Evolutionary conservation across 2,329 filamentous ascomycete genomes (phyloP).

Genomic region (Neoarthrinium moseri): DNA sequence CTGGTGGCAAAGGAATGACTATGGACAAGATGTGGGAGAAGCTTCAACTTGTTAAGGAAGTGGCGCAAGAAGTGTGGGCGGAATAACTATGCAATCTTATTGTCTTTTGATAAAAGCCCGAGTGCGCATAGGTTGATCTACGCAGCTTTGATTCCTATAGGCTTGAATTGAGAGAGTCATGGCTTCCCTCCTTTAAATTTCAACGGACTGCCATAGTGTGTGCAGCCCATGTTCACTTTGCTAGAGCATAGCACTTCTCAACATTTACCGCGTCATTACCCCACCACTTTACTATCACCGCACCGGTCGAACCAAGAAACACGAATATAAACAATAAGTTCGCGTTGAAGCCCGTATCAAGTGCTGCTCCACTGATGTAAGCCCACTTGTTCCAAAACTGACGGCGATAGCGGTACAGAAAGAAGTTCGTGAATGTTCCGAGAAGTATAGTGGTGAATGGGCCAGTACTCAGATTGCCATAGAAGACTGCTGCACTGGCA

Average conservation of each 20-base stretch:
- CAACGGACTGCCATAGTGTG: no score
- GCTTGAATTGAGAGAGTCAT: no score
- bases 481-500: slow-evolving; percentile 52
- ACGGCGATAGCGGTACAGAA: slow-evolving; percentile 54
- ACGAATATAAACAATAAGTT: slow-evolving; percentile 62
- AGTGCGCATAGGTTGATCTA: no score
- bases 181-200: no score
- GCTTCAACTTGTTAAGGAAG: slow-evolving; percentile 20
- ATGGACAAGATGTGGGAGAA: slow-evolving; percentile 27
- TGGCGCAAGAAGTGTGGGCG: slow-evolving; percentile 23
- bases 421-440: slow-evolving; percentile 61
- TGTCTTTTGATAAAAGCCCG: no score
- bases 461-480: slow-evolving; percentile 61
- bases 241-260: slow-evolving; percentile 59
- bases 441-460: slow-evolving; percentile 56
- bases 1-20: slow-evolving; percentile 25
- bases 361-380: slow-evolving; percentile 59
- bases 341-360: slow-evolving; percentile 62
- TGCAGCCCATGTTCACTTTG: no score
- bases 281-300: slow-evolving; percentile 64
- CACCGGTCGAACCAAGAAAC: slow-evolving; percentile 55
- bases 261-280: slow-evolving; percentile 54
- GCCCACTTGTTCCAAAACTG: slow-evolving; percentile 60
- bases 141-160: no score
- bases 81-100: neutral